Base-by-base conservation (phyloP, 176 grass and related monocot genomes). In the Oryza longistaminata region DNA sequence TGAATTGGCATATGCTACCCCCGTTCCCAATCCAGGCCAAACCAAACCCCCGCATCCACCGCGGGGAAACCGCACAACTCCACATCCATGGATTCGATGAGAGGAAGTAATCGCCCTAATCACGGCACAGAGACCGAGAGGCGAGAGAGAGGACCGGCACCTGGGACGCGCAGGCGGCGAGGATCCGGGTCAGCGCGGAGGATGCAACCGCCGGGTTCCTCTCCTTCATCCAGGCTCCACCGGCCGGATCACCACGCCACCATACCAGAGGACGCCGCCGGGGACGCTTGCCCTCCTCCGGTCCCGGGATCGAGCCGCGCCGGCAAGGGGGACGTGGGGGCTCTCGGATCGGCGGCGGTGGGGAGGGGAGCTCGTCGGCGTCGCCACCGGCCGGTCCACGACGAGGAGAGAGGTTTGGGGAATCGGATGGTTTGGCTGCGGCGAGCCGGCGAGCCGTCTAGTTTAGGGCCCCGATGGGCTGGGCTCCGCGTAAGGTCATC, bases 151-250 rank as follows among this genome's bases (percentile, higher is more conserved):
- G 60, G 45, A 8, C 7, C 39, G 7, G 81, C 26, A 94, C 92
- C 92, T 92, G 92, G 82, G 87, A 83, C 33, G 83, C 75, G 75
- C 92, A 94, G 43, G 77, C 55, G 35, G 87, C 37, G 71, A 93
- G 85, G 77, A 93, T 81, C 46, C 91, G 85, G 43, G 33, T 61
- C n/a, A 85, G n/a, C 40, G 71, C 68, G 55, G 81, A 44, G 21
- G 58, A 82, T 0, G 13, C 25, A 5, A 50, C 67, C 67, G 79
- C 78, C 53, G 65, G 82, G 68, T 78, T 93, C 50, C 82, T 79
- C 69, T 93, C 91, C 78, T 93, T 91, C 85, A 90, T 93, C 66
- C 80, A 81, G 43, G 4, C 22, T 44, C 17, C 69, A n/a, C 76
- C 12, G 45, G 83, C 80, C 84, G 53, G 82, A 79, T 89, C 87